phyloP scores from a whole-genome alignment of 2,329 filamentous ascomycete genomes.

The Pyricularia grisea region DNA sequence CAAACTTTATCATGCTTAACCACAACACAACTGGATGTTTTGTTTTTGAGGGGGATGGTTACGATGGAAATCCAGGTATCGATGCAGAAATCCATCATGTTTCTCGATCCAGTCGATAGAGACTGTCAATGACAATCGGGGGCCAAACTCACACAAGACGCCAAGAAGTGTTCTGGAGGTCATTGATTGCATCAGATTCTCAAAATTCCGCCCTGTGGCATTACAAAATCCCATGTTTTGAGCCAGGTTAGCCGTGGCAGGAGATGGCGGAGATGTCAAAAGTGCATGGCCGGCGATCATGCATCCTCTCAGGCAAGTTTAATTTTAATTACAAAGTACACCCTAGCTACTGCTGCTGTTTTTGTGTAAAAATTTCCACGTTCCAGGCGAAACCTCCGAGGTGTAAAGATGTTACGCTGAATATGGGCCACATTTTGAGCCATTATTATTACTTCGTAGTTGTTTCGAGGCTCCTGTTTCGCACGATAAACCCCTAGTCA shows the following conservation, averaged over 20 bases:
- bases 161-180: not conserved
- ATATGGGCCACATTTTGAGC: not conserved
- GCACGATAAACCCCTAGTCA: not conserved
- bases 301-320: not conserved
- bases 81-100: not conserved
- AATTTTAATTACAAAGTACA: not conserved
- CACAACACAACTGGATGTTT: not conserved
- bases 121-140: not conserved
- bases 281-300: not conserved
- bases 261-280: not conserved
- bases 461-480: conserved; percentile 3
- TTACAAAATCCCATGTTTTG: not conserved
- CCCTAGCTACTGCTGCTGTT: not conserved
- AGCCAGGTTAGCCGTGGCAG: not conserved
- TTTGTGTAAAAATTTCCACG: not conserved
- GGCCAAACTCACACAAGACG: not conserved
- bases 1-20: not conserved
- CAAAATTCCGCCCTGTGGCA: not conserved
- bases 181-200: not conserved
- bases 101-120: not conserved
- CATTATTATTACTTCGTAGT: not conserved
- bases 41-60: not conserved
- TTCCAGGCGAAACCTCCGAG: not conserved
- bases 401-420: not conserved
- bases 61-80: not conserved